Base-by-base conservation (phyloP, 345 rosid species). In the Lepidium didymum region DNA sequence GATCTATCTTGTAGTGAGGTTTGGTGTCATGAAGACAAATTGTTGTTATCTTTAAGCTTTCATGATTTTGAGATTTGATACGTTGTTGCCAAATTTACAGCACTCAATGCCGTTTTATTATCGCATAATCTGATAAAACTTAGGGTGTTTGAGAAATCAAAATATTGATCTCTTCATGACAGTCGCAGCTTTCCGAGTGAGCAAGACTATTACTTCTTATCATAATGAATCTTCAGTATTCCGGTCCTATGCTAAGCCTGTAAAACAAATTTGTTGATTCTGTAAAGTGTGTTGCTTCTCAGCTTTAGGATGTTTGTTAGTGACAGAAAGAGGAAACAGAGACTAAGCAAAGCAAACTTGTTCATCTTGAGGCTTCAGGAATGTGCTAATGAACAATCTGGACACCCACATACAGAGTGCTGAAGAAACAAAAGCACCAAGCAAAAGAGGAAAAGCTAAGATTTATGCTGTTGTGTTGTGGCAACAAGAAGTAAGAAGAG, bases 341-440 rank as follows among this genome's bases (percentile, higher is more conserved):
- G 67, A 59, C 46, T 74, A 80, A 1, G 96, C 98, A 8, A 70
- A 45, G 88, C 84, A n/a, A 60, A 69, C 52, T 88, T 90, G 47
- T 85, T 83, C 38, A 86, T 76, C 76, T 86, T 89, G 40, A 81
- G 68, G 46, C 82, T 77, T 94, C 96, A 87, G 34, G 86, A 87
- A 19, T 75, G 56, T 75, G 87, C 88, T 72, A 92, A 61, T 31
- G 87, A 69, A 75, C 98, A 92, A 42, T 86, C 81, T 29, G 92
- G 94, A 69, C 88, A 79, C 36, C 96, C 92, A 43, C 81, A 70
- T 2, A 80, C 90, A 52, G 90, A 83, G 79, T 87, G 91, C 95
- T 91, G 80, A 37, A 62, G 12, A 29, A 47, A 63, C 10, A 33
- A 23, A n/a, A 5, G 13, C 8, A 7, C 23, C 42, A 27, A 54